Percentiles rank a stretch among this genome's conserved stretches.
phyloP scores from a whole-genome alignment of 257 asterid genomes.

The Solanum stenotomum region DNA sequence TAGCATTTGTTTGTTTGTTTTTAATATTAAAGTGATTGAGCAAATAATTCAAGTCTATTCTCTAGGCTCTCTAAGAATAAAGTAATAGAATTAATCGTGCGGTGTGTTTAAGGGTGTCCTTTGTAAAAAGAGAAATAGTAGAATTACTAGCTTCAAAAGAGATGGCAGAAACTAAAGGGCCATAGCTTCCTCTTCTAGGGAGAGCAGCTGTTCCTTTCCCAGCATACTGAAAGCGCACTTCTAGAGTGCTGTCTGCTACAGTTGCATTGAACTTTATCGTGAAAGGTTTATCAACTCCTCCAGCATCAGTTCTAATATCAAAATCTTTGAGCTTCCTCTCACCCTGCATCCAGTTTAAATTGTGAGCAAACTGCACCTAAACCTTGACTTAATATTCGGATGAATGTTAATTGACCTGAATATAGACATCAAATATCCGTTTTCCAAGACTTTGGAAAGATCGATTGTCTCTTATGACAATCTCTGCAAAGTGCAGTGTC shows the following conservation, averaged over 20 bases:
- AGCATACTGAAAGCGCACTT: conserved; percentile 25
- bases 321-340: conserved; percentile 10
- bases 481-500: conserved; percentile 11
- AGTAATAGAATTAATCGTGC: neutral
- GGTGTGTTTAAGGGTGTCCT: neutral
- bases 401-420: neutral
- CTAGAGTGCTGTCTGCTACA: conserved; percentile 7
- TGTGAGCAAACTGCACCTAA: neutral
- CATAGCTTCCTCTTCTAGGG: conserved; percentile 13
- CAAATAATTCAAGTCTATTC: too few relatives aligned
- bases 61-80: too few relatives aligned
- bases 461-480: neutral
- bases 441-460: conserved; percentile 6
- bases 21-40: too few relatives aligned
- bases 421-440: conserved; percentile 7
- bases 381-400: neutral
- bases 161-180: conserved; percentile 28
- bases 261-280: neutral
- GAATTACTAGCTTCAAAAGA: conserved; percentile 14
- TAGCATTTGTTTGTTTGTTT: neutral
- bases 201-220: conserved; percentile 20
- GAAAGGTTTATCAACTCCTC: conserved; percentile 7
- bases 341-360: conserved; percentile 3
- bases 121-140: neutral
- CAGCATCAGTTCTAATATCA: conserved; percentile 13